Percentiles rank a stretch among this genome's conserved stretches.
Conservation (phyloP, 2,329 filamentous ascomycete genomes). For the Phyllosticta paracitricarpa region DNA sequence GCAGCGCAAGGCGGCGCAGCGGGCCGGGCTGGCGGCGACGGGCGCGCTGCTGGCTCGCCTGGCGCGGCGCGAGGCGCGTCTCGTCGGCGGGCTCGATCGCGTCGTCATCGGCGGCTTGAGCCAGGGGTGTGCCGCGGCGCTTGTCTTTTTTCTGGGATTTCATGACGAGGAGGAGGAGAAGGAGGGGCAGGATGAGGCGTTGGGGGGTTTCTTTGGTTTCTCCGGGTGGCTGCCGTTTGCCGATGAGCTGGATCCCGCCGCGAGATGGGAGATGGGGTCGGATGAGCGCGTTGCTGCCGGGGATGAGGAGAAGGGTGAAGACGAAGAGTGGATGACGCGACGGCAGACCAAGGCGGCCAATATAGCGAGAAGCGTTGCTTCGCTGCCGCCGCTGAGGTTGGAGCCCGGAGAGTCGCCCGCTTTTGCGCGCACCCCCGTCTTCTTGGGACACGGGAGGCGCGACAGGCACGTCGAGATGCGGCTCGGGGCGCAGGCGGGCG, state of each 20-base stretch:
- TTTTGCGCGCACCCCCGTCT: slow-evolving; percentile 12
- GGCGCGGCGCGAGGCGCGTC: slow-evolving; percentile 13
- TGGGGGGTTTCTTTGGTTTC: slow-evolving; percentile 15
- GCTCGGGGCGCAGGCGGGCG: slow-evolving; percentile 12
- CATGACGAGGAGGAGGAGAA: background rate
- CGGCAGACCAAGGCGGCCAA: background rate
- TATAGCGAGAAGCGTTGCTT: background rate
- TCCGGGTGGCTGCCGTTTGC: slow-evolving; percentile 17
- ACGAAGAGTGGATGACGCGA: slow-evolving; percentile 13
- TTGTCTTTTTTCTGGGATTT: slow-evolving; percentile 15
- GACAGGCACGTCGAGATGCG: slow-evolving; percentile 14
- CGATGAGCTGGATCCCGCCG: slow-evolving; percentile 1
- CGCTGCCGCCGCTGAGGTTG: background rate
- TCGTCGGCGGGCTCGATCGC: slow-evolving; percentile 9
- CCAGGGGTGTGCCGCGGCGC: slow-evolving; percentile 17
- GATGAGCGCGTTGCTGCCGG: background rate
- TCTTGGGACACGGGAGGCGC: slow-evolving; percentile 16
- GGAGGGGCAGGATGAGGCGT: background rate
- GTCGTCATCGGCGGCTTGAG: slow-evolving; percentile 18
- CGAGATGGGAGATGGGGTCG: background rate
- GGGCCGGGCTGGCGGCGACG: slow-evolving; percentile 31
- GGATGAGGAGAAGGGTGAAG: slow-evolving; percentile 1
- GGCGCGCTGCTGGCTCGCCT: slow-evolving; percentile 21
- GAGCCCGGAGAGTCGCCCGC: background rate
- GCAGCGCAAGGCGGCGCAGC: slow-evolving; percentile 36